Base-by-base conservation (phyloP, 495 filamentous ascomycete species). In the Hypoxylon intermedium region DNA sequence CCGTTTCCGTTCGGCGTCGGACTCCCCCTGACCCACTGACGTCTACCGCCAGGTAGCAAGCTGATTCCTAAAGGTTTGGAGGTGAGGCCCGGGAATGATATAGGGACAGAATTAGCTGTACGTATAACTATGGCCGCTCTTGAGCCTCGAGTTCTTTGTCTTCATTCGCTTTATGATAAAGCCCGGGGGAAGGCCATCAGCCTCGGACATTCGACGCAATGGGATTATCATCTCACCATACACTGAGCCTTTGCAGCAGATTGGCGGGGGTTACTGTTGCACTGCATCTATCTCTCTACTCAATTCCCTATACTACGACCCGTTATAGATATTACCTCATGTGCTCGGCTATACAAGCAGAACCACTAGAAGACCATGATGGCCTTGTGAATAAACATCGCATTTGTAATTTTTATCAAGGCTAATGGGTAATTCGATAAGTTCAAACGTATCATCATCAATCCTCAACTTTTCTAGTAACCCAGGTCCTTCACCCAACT, bases 371-470 rank as follows among this genome's bases (percentile, higher is more conserved):
- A 49, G 9, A 26, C 7, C 24, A 26, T 4, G 24, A 26, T 26
- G 24, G 24, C 24, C 7, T 3, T 7, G 3, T 26, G 24, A 26
- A 26, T 12, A 23, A 57, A 45, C 18, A 46, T 34, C 60, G 46
- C 36, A 48, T 60, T 56, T n/a, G 34, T 12, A 42, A 50, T 46
- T 56, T 42, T 53, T 21, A 46, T 58, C 34, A 63, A 61, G 55
- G 52, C 50, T 59, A 58, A 67, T 34, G 30, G 21, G 47, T 31
- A 51, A 56, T 30, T 51, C 44, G 47, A 26, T 58, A 63, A 59
- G 47, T 38, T 44, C 36, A 67, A 60, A 66, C 59, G 55, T 68
- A 66, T 67, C 55, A 19, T 63, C 58, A 20, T 58, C 55, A 67
- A 67, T 48, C 36, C 52, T 37, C 37, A 60, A 43, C 45, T 62